Conservation (phyloP, 495 filamentous ascomycete genomes). For the Hyaloscypha hepaticicola region DNA sequence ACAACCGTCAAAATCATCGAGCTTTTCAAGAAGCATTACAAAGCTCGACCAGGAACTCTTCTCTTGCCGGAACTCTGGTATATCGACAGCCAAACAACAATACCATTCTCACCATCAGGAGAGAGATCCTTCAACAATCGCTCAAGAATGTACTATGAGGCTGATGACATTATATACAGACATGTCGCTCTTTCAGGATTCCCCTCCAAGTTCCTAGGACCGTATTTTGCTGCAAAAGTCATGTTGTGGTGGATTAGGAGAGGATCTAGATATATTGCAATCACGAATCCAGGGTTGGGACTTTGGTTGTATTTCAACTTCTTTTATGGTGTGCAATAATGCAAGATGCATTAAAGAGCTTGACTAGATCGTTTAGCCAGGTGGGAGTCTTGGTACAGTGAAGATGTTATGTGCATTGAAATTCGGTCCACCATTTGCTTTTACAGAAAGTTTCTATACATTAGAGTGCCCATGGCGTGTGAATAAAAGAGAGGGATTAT, state of each 20-base stretch:
- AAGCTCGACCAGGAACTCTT: neutral
- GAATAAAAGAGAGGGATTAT: too few species aligned
- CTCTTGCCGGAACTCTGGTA: slow-evolving; percentile 13
- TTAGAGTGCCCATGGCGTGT: too few species aligned
- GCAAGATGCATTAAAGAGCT: too few species aligned
- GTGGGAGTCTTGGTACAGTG: too few species aligned
- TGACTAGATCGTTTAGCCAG: too few species aligned
- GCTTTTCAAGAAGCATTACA: slow-evolving; percentile 5
- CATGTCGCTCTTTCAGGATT: neutral
- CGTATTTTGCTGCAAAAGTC: neutral
- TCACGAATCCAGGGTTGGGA: neutral
- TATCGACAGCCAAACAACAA: neutral
- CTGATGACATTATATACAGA: neutral
- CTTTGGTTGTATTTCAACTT: too few species aligned
- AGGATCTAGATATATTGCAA: slow-evolving; percentile 9
- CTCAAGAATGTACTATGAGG: neutral
- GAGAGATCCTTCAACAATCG: neutral
- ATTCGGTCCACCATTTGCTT: too few species aligned
- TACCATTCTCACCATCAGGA: neutral
- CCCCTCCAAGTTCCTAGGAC: neutral
- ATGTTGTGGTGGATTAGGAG: slow-evolving; percentile 13
- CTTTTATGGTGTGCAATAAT: slow-evolving; percentile 5
- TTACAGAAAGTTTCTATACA: too few species aligned
- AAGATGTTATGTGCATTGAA: too few species aligned
- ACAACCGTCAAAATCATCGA: neutral